Evolutionary conservation across 352 stramenopile genomes (phyloP).

Genomic region (Globisporangium polare): DNA sequence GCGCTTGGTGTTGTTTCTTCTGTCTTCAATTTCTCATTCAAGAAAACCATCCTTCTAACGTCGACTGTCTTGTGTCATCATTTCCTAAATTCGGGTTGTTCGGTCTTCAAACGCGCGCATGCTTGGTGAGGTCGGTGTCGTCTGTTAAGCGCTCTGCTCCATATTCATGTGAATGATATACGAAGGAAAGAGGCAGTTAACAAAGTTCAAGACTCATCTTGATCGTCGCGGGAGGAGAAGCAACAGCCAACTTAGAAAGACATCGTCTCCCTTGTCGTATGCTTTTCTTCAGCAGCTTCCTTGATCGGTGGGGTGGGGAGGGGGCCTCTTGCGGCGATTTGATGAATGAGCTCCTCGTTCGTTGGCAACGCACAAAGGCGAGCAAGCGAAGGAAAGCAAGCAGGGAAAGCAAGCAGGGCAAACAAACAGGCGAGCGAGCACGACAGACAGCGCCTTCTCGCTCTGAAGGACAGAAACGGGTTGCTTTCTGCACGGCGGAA

Average conservation of each 20-base stretch:
- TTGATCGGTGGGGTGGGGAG: conserved; percentile 48
- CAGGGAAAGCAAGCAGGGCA: neutral
- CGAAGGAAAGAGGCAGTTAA: conserved; percentile 56
- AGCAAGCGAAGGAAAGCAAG: too few species aligned
- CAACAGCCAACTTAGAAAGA: conserved; percentile 85
- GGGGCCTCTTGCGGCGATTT: conserved; percentile 67
- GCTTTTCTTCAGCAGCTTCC: conserved; percentile 70
- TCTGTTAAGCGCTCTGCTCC: conserved; percentile 38
- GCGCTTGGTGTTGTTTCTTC: conserved; percentile 34
- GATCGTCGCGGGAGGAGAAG: conserved; percentile 60
- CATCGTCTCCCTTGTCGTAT: conserved; percentile 81
- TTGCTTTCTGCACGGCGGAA: conserved; percentile 4
- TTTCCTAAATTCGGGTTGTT: conserved; percentile 68
- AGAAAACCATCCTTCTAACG: conserved; percentile 83
- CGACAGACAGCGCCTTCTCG: neutral
- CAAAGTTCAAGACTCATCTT: conserved; percentile 74
- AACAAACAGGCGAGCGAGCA: neutral
- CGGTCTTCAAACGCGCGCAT: conserved; percentile 45
- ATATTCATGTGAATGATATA: conserved; percentile 56
- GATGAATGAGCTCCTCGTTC: conserved; percentile 39
- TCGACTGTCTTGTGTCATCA: conserved; percentile 64
- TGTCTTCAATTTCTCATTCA: conserved; percentile 71
- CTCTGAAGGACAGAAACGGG: neutral
- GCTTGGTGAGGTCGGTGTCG: conserved; percentile 5
- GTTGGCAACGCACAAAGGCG: neutral